phyloP scores from a whole-genome alignment of 1,139 yeast species.

The Kurtzmaniella quercitrusa region DNA sequence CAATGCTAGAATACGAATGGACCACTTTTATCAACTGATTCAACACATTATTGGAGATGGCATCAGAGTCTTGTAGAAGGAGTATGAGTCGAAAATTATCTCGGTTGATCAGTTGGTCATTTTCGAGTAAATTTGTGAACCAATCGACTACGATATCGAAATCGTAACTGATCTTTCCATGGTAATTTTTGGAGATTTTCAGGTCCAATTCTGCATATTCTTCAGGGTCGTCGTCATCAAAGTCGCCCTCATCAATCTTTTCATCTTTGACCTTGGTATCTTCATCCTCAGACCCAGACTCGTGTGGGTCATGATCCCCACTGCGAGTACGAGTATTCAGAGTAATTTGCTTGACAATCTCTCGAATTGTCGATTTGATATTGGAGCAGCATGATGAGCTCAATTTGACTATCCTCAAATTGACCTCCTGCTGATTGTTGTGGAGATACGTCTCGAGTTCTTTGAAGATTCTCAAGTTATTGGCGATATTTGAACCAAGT shows the following conservation, averaged over 20 bases:
- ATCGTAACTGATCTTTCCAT: slow-evolving; percentile 44
- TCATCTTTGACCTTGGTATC: slow-evolving; percentile 11
- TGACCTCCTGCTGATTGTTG: slow-evolving; percentile 8
- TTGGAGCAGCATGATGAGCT: slow-evolving; percentile 40
- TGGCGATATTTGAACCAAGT: slow-evolving; percentile 56
- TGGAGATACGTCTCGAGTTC: slow-evolving; percentile 32
- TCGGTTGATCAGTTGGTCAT: slow-evolving; percentile 5
- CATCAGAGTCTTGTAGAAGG: slow-evolving; percentile 62
- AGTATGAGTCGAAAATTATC: slow-evolving; percentile 30
- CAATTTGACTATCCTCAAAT: slow-evolving; percentile 29
- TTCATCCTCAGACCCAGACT: slow-evolving; percentile 10
- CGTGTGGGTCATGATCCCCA: slow-evolving; percentile 9
- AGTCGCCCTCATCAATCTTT: slow-evolving; percentile 11
- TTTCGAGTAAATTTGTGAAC: slow-evolving; percentile 21
- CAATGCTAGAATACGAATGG: slow-evolving; percentile 29
- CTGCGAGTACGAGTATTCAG: slow-evolving; percentile 12
- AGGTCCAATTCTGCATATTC: slow-evolving; percentile 8
- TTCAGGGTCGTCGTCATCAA: slow-evolving; percentile 13
- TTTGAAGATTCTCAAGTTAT: slow-evolving; percentile 44
- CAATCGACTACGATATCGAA: slow-evolving; percentile 50
- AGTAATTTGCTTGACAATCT: slow-evolving; percentile 31
- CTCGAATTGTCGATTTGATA: slow-evolving; percentile 36
- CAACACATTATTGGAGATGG: slow-evolving; percentile 49
- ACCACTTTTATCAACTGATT: slow-evolving; percentile 47
- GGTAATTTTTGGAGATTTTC: slow-evolving; percentile 12